Base-by-base conservation (phyloP, 2,329 filamentous ascomycete species). In the Diaporthe australafricana region DNA sequence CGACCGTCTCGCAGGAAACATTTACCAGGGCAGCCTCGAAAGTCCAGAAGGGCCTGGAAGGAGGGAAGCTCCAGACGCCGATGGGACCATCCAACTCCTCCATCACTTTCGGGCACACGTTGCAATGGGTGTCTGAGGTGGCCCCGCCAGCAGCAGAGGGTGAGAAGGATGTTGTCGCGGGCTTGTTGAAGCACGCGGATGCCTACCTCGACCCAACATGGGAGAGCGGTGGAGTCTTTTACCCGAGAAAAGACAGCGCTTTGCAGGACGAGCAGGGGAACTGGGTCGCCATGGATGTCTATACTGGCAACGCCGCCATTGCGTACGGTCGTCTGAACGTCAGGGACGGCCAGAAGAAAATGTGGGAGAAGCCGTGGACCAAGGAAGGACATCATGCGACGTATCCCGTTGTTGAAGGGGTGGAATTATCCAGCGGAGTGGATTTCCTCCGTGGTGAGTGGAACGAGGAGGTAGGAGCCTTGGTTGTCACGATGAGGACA, bases 301-400 rank as follows among this genome's bases (percentile, higher is more conserved):
- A 79, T 25, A 76, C 80, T 0, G 80, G 83, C 0, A 83, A 84
- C 70, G 77, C 77, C 1, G 77, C 74, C 0, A 79, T 84, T 69
- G 81, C 77, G 0, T 84, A 84, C 56, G 77, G 77, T 6, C 73
- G 81, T 25, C 73, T 83, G 25, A 83, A 83, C 70, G 78, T 83
- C 14, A 67, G 74, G 5, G 77, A 82, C 71, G 82, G 82, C 16
- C 79, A 80, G 75, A 79, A 77, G 73, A 79, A 69, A 47, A 80
- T 82, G 77, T 83, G 76, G 75, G 79, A 80, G 38, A 25, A 70
- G n/a, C 79, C 80, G 1, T 81, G 79, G 77, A 77, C 75, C 0
- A 67, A 63, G 17, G 75, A 79, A 22, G 68, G 68, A 2, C 68
- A 70, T n/a, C 68, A 70, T 16, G 47, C 32, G 5, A 27, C 20